Evolutionary conservation across 139 green algal genomes (phyloP).

Genomic region (Tetratostichococcus sp.): DNA sequence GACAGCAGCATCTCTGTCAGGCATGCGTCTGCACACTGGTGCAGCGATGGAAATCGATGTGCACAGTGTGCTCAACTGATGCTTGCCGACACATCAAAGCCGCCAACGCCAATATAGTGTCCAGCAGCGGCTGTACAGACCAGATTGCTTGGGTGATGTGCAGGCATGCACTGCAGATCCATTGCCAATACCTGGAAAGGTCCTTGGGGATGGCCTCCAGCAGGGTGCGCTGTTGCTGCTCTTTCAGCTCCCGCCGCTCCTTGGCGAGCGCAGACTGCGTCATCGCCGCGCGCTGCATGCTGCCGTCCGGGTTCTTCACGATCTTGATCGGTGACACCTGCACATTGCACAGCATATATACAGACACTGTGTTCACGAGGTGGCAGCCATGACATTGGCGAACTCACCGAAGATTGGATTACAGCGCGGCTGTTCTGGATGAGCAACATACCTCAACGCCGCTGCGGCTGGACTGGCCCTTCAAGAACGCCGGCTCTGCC

Average conservation of each 20-base stretch:
- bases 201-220: constrained; percentile 93
- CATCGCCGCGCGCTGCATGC: constrained; percentile 95
- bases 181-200: constrained; percentile 40
- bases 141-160: too few species aligned
- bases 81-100: too few species aligned
- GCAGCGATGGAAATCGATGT: too few species aligned
- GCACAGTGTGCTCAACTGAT: too few species aligned
- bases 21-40: too few species aligned
- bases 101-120: too few species aligned
- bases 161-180: too few species aligned
- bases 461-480: constrained; percentile 52
- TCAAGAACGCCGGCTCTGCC: constrained; percentile 88
- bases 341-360: neutral
- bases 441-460: constrained; percentile 45
- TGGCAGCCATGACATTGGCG: neutral
- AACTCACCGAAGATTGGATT: too few species aligned
- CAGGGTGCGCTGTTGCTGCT: constrained; percentile 92
- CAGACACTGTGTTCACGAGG: neutral
- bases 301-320: constrained; percentile 97
- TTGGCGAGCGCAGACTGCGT: constrained; percentile 91
- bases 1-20: too few species aligned
- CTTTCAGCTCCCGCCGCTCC: constrained; percentile 91
- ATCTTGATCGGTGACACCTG: constrained; percentile 92
- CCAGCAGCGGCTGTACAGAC: too few species aligned
- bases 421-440: too few species aligned